These are phyloP conservation scores for Herpetomonas tarakana DNA, from an alignment of 208 protist genomes.

Conservation along the genomic window DNA sequence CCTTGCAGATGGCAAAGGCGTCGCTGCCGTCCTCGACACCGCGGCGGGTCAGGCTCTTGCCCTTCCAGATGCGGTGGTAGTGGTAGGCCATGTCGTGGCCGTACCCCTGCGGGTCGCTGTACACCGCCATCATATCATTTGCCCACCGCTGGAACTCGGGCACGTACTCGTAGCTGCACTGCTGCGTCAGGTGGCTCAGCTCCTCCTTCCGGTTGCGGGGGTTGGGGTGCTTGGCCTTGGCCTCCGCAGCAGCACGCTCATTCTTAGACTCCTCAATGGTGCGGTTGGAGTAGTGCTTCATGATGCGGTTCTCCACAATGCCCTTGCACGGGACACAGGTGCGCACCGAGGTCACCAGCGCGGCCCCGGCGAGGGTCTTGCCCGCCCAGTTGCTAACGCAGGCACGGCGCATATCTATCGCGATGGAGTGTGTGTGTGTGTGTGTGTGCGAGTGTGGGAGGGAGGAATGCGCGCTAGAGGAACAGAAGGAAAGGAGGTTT, in stretches of 20 bases:
- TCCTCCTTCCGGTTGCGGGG: slow-evolving; percentile 82
- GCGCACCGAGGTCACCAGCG: slow-evolving; percentile 14
- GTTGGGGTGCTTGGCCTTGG: slow-evolving; percentile 60
- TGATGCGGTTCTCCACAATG: slow-evolving; percentile 85
- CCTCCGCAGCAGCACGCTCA: slow-evolving; percentile 48
- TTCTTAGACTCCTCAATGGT: slow-evolving; percentile 74
- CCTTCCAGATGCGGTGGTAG: slow-evolving; percentile 91
- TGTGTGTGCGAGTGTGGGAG: background rate
- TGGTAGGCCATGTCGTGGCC: slow-evolving; percentile 90
- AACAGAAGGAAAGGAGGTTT: background rate
- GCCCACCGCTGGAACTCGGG: slow-evolving; percentile 91
- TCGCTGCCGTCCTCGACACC: slow-evolving; percentile 83
- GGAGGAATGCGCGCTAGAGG: too few relatives aligned
- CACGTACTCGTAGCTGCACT: slow-evolving; percentile 89
- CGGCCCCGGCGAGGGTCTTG: background rate
- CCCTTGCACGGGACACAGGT: slow-evolving; percentile 79
- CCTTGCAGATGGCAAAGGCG: slow-evolving; percentile 64
- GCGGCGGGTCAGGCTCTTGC: slow-evolving; percentile 68
- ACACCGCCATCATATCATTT: slow-evolving; percentile 90
- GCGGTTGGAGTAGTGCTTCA: slow-evolving; percentile 80
- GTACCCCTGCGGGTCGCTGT: slow-evolving; percentile 82
- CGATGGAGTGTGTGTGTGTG: background rate
- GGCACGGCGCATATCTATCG: slow-evolving; percentile 23
- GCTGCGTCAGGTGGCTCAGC: slow-evolving; percentile 80
- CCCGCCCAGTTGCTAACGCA: slow-evolving; percentile 5